Conservation (phyloP, 495 filamentous ascomycete species). For the Parmelia sp. region DNA sequence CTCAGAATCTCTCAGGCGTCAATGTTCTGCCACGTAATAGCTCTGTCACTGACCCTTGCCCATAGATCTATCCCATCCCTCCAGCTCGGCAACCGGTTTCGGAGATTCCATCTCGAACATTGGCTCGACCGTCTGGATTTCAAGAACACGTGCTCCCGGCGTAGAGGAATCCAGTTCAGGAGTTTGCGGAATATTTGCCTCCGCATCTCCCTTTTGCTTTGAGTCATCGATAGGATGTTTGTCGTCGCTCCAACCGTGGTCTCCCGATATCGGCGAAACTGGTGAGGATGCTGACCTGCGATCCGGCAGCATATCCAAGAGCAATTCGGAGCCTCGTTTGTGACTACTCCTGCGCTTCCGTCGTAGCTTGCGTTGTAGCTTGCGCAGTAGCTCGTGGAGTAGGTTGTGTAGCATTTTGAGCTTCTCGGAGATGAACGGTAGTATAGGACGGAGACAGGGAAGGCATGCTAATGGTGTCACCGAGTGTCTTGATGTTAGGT, state of each 20-base stretch:
- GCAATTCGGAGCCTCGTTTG: background rate
- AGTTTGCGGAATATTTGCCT: background rate
- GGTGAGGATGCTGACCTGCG: background rate
- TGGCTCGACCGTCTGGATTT: background rate
- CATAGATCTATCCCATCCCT: background rate
- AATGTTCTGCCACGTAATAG: too few relatives aligned
- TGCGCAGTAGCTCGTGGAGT: too few relatives aligned
- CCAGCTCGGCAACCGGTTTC: background rate
- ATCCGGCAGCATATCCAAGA: background rate
- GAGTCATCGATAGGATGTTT: background rate
- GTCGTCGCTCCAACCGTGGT: background rate
- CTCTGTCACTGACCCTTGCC: too few relatives aligned
- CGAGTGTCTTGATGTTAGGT: too few relatives aligned
- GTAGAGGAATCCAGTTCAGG: background rate
- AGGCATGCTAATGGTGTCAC: too few relatives aligned
- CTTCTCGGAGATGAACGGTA: background rate
- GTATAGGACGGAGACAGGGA: background rate
- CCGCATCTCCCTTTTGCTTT: background rate
- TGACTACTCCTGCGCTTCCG: background rate
- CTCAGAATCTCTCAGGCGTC: too few relatives aligned
- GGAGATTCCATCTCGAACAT: background rate
- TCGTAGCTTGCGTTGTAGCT: too few relatives aligned
- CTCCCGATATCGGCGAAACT: background rate
- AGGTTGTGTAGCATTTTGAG: too few relatives aligned
- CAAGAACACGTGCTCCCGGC: background rate